Percentiles rank a stretch among this genome's conserved stretches.
These are phyloP conservation scores for Letharia lupina DNA, from an alignment of 495 filamentous ascomycete species.

Conservation along the genomic window DNA sequence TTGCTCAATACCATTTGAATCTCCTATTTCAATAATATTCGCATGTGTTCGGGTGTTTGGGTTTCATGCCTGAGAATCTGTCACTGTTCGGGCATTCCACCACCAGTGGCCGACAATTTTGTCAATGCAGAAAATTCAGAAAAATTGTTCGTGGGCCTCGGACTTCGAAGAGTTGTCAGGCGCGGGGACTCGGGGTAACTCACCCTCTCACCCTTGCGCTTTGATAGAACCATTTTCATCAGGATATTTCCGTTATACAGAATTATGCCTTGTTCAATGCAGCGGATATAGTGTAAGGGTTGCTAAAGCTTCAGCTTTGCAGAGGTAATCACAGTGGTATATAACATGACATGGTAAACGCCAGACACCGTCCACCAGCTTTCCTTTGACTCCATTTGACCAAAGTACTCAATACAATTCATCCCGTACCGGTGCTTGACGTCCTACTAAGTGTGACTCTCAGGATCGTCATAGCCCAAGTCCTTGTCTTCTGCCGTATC, in stretches of 20 bases:
- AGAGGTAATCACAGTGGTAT: neutral
- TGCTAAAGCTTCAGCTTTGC: neutral
- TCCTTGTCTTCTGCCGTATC: slow-evolving; percentile 20
- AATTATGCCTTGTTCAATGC: neutral
- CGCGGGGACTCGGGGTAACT: neutral
- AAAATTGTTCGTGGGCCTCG: neutral
- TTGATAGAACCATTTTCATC: neutral
- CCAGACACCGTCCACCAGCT: neutral
- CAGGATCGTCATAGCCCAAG: slow-evolving; percentile 19
- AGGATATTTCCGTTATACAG: neutral
- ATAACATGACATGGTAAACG: neutral
- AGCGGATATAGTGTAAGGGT: neutral
- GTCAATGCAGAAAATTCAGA: neutral
- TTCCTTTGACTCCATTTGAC: neutral
- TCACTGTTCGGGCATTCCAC: neutral
- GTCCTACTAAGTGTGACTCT: neutral
- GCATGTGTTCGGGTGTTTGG: too few relatives aligned
- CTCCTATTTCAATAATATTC: too few relatives aligned
- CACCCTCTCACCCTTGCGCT: neutral
- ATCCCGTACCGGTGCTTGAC: neutral
- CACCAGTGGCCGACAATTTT: neutral
- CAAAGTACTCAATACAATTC: neutral
- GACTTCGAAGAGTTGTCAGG: too few relatives aligned
- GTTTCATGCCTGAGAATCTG: neutral
- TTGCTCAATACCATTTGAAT: neutral